Conservation (phyloP, 176 grass and related monocot species). For the Urochloa ruziziensis region DNA sequence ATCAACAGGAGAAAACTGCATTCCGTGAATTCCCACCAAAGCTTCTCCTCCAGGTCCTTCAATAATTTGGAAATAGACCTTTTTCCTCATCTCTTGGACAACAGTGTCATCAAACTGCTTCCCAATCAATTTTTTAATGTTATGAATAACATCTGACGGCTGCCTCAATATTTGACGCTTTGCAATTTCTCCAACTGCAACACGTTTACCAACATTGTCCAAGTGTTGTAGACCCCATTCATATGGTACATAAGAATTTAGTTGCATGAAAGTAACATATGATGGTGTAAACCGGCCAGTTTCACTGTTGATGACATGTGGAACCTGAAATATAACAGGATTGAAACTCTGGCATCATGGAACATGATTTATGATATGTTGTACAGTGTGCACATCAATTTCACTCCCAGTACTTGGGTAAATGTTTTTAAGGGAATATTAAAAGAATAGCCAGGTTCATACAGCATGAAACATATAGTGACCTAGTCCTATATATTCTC, state of each 20-base stretch:
- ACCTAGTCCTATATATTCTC: background rate
- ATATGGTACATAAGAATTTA: background rate
- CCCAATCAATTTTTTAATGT: slow-evolving; percentile 1
- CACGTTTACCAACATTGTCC: background rate
- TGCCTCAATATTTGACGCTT: background rate
- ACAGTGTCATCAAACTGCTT: background rate
- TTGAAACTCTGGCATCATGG: background rate
- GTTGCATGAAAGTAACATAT: background rate
- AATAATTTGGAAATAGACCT: too few species aligned
- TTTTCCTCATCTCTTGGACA: background rate
- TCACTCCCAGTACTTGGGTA: background rate
- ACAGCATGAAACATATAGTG: background rate
- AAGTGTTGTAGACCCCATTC: background rate
- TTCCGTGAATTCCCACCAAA: background rate
- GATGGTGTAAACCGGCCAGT: background rate
- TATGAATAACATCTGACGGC: slow-evolving; percentile 9
- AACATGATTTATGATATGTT: background rate
- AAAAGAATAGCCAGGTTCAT: background rate
- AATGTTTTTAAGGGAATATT: background rate
- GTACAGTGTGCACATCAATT: background rate
- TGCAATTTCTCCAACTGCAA: slow-evolving; percentile 21
- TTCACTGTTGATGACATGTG: slow-evolving; percentile 3
- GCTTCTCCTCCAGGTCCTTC: background rate
- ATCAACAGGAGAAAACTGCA: background rate
- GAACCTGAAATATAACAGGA: background rate